phyloP scores from a whole-genome alignment of 2,329 filamentous ascomycete genomes.

The Sarocladium strictum region DNA sequence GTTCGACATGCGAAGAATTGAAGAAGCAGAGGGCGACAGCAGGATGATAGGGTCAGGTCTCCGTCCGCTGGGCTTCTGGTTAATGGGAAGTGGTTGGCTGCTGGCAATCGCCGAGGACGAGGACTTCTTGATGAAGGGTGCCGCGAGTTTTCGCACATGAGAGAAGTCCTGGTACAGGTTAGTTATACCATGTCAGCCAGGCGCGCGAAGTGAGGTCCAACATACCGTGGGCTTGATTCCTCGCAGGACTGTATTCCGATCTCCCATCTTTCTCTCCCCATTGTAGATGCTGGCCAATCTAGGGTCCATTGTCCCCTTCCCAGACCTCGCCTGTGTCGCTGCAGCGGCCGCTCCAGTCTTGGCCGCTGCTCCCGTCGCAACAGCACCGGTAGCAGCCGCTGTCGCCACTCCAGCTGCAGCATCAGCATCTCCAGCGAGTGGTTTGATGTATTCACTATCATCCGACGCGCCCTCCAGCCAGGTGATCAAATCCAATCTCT shows the following conservation, averaged over 20 bases:
- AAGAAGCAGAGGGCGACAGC: conserved; percentile 91
- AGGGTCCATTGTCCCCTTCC: conserved; percentile 69
- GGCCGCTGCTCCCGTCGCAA: conserved; percentile 26
- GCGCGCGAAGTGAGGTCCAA: conserved; percentile 12
- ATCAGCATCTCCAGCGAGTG: conserved; percentile 59
- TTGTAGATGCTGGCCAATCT: conserved; percentile 83
- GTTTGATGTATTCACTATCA: conserved; percentile 89
- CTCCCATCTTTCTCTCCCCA: conserved; percentile 84
- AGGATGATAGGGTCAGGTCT: conserved; percentile 85
- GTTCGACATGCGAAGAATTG: conserved; percentile 90
- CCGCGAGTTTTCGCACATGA: conserved; percentile 80
- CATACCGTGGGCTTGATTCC: conserved; percentile 84
- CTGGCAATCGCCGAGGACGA: conserved; percentile 28
- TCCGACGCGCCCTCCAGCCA: conserved; percentile 89
- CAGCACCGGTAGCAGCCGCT: conserved; percentile 31
- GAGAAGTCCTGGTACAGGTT: conserved; percentile 73
- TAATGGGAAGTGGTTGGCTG: conserved; percentile 45
- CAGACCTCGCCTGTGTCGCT: conserved; percentile 43
- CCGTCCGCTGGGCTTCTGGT: conserved; percentile 43
- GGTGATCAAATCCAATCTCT: conserved; percentile 83
- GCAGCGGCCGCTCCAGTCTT: conserved; percentile 30
- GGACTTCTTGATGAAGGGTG: conserved; percentile 63
- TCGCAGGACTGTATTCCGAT: conserved; percentile 80
- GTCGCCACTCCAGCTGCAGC: conserved; percentile 37
- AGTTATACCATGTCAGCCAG: background rate